Evolutionary conservation across 257 asterid species (phyloP), one percentile per base, ranked within the genome.

Genomic region (Fraxinus anomala): DNA sequence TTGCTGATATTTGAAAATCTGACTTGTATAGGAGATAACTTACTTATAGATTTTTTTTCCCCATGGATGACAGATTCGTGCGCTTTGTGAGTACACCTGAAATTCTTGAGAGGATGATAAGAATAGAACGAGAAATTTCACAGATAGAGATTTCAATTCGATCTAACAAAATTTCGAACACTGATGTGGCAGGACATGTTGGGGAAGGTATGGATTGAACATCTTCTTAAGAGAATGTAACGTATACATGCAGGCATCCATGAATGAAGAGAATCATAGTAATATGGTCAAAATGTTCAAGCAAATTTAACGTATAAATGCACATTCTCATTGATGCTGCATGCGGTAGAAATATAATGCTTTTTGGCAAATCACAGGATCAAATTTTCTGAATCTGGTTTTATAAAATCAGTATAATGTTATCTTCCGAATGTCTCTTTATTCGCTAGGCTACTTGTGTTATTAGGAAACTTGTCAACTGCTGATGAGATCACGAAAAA

Each of bases 11-110:
- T 54, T 51, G 73, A 16, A 21, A 61, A 61, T n/a, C 5, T 30
- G 4, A 30, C 4, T 70, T 21, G 16, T 30, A 26, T 63, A 51
- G 13, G 33, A 73, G 23, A 10, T 66, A 17, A 61, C 72, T 75
- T 68, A 33, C 31, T 73, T 68, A 21, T 31, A 42, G 31, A 8
- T 59, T 39, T 16, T 30, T 77, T 39, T 39, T 39, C 13, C 42
- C 13, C 44, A 9, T 76, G 33, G 75, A 75, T 78, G 80, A 81
- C 91, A 93, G 97, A 84, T 91, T 91, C 83, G 97, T 93, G 23
- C 92, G 97, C 34, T 93, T 93, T 73, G 90, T 93, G 24, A 93
- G 97, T 85, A 89, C 96, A 1, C 97, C 97, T 7, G 97, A 93
- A 80, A 89, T 93, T 84, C 96, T 93, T 40, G 97, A 93, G 90